These are phyloP conservation scores for Grosmannia penicillata DNA, from an alignment of 2,329 filamentous ascomycete genomes.

Conservation along the genomic window DNA sequence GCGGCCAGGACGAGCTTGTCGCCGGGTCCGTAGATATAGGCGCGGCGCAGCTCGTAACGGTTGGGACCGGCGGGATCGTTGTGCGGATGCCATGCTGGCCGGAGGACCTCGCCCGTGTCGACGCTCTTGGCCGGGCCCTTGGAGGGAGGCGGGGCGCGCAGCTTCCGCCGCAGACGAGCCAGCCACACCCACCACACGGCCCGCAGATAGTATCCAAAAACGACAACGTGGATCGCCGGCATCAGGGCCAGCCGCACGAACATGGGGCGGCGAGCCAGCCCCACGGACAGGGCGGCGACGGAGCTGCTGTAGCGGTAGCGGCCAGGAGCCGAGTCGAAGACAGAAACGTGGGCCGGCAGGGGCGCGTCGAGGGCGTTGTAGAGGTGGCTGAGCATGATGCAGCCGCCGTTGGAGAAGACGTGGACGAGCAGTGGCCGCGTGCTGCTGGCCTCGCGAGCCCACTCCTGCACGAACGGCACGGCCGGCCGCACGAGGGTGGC, in stretches of 20 bases:
- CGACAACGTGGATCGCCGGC: constrained; percentile 10
- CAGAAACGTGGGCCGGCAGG: constrained; percentile 26
- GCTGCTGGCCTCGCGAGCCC: constrained; percentile 8
- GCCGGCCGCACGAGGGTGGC: constrained; percentile 22
- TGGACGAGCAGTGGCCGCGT: constrained; percentile 28
- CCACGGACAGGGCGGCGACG: constrained; percentile 1
- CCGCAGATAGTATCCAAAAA: constrained; percentile 17
- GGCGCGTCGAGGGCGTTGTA: constrained; percentile 14
- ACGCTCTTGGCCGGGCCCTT: background rate
- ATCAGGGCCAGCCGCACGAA: constrained; percentile 14
- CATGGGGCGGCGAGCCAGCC: constrained; percentile 2
- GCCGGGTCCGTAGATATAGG: constrained; percentile 36
- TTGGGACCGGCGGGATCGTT: constrained; percentile 19
- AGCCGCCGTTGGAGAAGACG: constrained; percentile 38
- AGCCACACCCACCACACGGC: background rate
- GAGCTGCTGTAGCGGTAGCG: constrained; percentile 20
- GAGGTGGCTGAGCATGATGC: constrained; percentile 24
- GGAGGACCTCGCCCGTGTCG: background rate
- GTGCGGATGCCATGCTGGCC: constrained; percentile 15
- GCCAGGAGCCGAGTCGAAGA: constrained; percentile 35
- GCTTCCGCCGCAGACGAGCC: background rate
- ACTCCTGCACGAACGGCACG: constrained; percentile 21
- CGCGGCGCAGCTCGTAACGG: constrained; percentile 24
- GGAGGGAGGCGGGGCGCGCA: too few species aligned
- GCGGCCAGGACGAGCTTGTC: constrained; percentile 31